phyloP scores from a whole-genome alignment of 2,329 filamentous ascomycete species.

The Tothia fuscella region DNA sequence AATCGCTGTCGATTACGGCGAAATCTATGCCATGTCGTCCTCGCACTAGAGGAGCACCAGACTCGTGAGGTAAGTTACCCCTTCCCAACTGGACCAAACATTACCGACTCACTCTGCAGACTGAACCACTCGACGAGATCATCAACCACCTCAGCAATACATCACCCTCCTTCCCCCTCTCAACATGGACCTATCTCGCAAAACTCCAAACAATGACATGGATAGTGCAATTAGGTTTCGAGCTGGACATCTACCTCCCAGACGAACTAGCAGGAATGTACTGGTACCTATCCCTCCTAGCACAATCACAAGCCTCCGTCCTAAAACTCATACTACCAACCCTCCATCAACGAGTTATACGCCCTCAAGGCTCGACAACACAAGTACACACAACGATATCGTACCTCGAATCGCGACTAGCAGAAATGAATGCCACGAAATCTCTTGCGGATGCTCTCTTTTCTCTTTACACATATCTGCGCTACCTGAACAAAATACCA shows the following conservation, averaged over 20 bases:
- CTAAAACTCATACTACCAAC: neutral
- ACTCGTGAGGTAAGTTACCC: slow-evolving; percentile 41
- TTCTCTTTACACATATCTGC: slow-evolving; percentile 54
- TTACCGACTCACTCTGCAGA: slow-evolving; percentile 19
- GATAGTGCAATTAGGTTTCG: slow-evolving; percentile 85
- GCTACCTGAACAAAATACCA: slow-evolving; percentile 43
- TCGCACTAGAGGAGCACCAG: slow-evolving; percentile 79
- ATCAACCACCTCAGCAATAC: slow-evolving; percentile 45
- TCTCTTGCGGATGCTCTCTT: slow-evolving; percentile 20
- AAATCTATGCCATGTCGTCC: slow-evolving; percentile 71
- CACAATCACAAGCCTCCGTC: neutral
- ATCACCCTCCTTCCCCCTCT: slow-evolving; percentile 29
- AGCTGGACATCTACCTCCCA: slow-evolving; percentile 76
- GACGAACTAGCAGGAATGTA: slow-evolving; percentile 86
- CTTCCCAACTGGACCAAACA: neutral
- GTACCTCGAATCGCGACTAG: slow-evolving; percentile 18
- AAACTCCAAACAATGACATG: slow-evolving; percentile 82
- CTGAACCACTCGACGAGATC: slow-evolving; percentile 60
- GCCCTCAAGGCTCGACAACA: neutral
- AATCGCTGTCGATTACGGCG: slow-evolving; percentile 84
- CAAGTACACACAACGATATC: neutral
- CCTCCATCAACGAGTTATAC: neutral
- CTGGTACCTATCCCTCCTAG: slow-evolving; percentile 35
- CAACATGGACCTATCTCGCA: slow-evolving; percentile 77
- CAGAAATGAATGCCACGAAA: slow-evolving; percentile 18